These are phyloP conservation scores for Schoenoplectus tabernaemontani DNA, from an alignment of 202 grass and related monocot species.

Conservation along the genomic window DNA sequence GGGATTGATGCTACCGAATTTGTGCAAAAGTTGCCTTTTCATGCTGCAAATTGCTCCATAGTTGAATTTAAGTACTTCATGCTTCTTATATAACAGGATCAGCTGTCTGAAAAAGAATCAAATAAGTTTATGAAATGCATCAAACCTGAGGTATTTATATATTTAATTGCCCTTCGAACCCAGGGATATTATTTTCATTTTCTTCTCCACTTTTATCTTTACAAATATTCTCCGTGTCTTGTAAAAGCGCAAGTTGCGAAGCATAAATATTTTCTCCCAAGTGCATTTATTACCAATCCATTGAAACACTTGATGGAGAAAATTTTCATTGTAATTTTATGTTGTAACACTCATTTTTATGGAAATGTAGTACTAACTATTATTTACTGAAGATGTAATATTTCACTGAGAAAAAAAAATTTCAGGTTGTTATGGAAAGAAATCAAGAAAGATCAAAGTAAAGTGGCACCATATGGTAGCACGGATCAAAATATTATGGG, in stretches of 20 bases:
- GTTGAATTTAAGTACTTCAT: not conserved
- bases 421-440: no score
- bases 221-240: conserved; percentile 20
- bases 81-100: conserved; percentile 17
- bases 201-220: not conserved
- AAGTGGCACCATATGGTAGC: not conserved
- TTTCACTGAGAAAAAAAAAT: conserved; percentile 8
- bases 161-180: not conserved
- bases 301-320: not conserved
- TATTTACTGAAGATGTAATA: conserved; percentile 14
- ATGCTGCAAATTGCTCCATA: not conserved
- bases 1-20: conserved; percentile 19
- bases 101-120: conserved; percentile 21
- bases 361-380: not conserved
- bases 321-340: not conserved
- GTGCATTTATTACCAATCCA: conserved; percentile 8
- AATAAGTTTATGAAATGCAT: conserved; percentile 7
- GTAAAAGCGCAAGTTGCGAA: conserved; percentile 2
- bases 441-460: not conserved
- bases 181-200: conserved; percentile 24
- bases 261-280: conserved; percentile 1
- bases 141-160: conserved; percentile 10
- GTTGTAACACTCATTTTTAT: not conserved
- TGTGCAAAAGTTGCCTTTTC: conserved; percentile 14
- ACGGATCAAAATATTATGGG: not conserved